phyloP scores from a whole-genome alignment of 495 filamentous ascomycete genomes.

The Thermochaetoides thermophila region DNA sequence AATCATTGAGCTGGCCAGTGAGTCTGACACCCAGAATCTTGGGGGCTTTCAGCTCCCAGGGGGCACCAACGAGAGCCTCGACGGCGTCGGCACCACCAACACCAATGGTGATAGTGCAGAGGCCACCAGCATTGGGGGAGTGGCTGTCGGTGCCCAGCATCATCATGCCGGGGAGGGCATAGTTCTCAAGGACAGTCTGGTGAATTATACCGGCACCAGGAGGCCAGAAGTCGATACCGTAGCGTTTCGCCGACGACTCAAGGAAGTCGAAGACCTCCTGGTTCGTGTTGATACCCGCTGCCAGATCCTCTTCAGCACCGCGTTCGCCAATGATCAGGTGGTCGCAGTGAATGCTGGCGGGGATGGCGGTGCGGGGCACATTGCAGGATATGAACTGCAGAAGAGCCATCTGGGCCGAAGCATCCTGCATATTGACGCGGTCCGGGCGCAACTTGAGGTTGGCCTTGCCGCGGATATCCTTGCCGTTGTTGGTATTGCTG shows the following conservation, averaged over 20 bases:
- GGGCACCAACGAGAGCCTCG: slow-evolving; percentile 87
- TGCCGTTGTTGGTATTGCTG: slow-evolving; percentile 64
- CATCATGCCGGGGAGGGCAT: slow-evolving; percentile 93
- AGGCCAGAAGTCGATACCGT: slow-evolving; percentile 98
- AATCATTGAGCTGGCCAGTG: slow-evolving; percentile 70
- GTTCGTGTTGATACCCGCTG: slow-evolving; percentile 77
- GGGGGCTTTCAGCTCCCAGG: slow-evolving; percentile 94
- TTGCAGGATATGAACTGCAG: slow-evolving; percentile 98
- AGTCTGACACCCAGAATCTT: slow-evolving; percentile 76
- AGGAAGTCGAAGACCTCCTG: slow-evolving; percentile 96
- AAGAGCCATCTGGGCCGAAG: slow-evolving; percentile 94
- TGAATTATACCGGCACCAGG: slow-evolving; percentile 98
- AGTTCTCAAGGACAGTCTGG: slow-evolving; percentile 96
- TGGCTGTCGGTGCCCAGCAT: slow-evolving; percentile 99
- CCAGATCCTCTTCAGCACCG: slow-evolving; percentile 78
- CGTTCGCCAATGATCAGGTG: slow-evolving; percentile 94
- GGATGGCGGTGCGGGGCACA: slow-evolving; percentile 80
- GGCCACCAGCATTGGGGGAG: slow-evolving; percentile 87
- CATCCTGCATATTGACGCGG: slow-evolving; percentile 97
- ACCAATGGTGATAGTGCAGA: slow-evolving; percentile 91
- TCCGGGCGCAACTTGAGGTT: slow-evolving; percentile 97
- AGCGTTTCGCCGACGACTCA: slow-evolving; percentile 86
- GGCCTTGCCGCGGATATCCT: slow-evolving; percentile 66
- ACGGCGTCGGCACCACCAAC: slow-evolving; percentile 96
- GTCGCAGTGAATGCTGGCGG: slow-evolving; percentile 96